Evolutionary conservation across 208 protist species (phyloP).

Genomic region (Leishmania guyanensis): DNA sequence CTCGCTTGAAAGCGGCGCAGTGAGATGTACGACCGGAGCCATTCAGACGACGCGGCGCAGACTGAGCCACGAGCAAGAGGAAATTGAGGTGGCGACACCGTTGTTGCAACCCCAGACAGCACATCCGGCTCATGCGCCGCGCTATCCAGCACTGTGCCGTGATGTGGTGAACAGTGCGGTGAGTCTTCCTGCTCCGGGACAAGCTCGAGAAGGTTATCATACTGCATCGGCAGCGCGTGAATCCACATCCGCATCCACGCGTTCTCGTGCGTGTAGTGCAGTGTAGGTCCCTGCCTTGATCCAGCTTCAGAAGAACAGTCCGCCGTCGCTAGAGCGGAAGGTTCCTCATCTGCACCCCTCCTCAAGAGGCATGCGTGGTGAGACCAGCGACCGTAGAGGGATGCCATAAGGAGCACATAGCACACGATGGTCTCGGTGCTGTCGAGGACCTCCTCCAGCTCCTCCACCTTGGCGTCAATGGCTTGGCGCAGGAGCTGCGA

Average conservation of each 20-base stretch:
- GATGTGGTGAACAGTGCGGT: neutral
- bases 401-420: slow-evolving; percentile 67
- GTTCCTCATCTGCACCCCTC: neutral
- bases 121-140: neutral
- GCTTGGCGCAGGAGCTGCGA: slow-evolving; percentile 12
- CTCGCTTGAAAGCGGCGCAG: slow-evolving; percentile 52
- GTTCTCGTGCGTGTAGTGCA: slow-evolving; percentile 57
- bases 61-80: neutral
- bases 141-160: neutral
- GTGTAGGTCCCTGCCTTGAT: neutral
- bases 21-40: slow-evolving; percentile 30
- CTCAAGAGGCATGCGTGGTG: neutral
- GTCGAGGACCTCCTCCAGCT: slow-evolving; percentile 43
- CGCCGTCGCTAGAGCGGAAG: neutral
- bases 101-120: neutral
- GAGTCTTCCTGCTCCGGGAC: neutral
- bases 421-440: slow-evolving; percentile 73
- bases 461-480: slow-evolving; percentile 34
- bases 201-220: slow-evolving; percentile 89
- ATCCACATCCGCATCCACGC: slow-evolving; percentile 81
- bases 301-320: neutral
- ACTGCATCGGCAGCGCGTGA: slow-evolving; percentile 55
- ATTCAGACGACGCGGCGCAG: slow-evolving; percentile 10
- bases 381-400: slow-evolving; percentile 47
- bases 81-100: neutral